Conservation (phyloP, 768 basidiomycete species). For the Harrya chromipes region DNA sequence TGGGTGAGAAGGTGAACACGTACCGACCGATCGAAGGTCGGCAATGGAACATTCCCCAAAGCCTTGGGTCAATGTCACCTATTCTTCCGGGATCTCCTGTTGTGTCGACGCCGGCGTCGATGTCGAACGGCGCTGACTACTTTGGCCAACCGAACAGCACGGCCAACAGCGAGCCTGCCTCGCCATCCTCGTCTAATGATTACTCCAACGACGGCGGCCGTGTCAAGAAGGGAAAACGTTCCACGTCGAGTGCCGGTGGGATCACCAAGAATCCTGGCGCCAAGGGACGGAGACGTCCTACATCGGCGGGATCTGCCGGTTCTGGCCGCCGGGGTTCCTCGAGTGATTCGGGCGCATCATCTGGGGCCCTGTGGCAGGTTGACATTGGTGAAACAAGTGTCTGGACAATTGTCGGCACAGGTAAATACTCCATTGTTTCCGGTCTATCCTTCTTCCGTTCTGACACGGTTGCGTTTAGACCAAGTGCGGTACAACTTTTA, state of each 20-base stretch:
- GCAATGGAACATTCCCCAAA: constrained; percentile 60
- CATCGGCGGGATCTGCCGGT: constrained; percentile 69
- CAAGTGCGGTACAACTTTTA: constrained; percentile 94
- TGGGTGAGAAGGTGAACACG: constrained; percentile 92
- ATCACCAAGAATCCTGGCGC: constrained; percentile 33
- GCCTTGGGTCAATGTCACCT: constrained; percentile 50
- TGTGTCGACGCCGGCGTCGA: constrained; percentile 56
- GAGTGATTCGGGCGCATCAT: constrained; percentile 67
- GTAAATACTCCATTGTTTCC: constrained; percentile 36
- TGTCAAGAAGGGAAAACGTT: constrained; percentile 76
- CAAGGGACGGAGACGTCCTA: constrained; percentile 66
- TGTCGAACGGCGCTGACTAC: constrained; percentile 57
- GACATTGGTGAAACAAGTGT: constrained; percentile 93
- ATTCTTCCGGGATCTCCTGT: constrained; percentile 68
- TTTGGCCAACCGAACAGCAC: constrained; percentile 45
- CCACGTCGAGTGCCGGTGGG: constrained; percentile 63
- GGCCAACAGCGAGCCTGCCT: constrained; percentile 67
- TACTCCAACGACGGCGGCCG: constrained; percentile 80
- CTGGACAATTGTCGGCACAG: constrained; percentile 92
- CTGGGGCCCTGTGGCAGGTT: constrained; percentile 82
- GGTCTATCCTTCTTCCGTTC: constrained; percentile 6
- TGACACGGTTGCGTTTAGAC: constrained; percentile 44
- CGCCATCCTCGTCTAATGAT: constrained; percentile 59
- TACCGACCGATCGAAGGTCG: constrained; percentile 83
- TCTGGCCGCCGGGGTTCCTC: constrained; percentile 65